Base-by-base conservation (phyloP, 768 basidiomycete species). In the Thelephora ganbajun region DNA sequence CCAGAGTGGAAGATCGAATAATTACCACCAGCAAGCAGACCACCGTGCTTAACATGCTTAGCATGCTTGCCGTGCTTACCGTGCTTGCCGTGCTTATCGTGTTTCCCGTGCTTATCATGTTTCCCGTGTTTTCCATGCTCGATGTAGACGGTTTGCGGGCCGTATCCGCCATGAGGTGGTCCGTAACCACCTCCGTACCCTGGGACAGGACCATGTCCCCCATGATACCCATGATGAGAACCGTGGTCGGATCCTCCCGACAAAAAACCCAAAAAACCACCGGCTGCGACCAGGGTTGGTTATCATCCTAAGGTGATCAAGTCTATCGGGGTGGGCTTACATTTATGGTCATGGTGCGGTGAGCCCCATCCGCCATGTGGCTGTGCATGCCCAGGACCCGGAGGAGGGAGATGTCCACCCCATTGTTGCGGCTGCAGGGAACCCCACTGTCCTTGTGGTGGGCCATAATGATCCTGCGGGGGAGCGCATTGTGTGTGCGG, bases 21-120 rank as follows among this genome's bases (percentile, higher is more conserved):
- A 7, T 13, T 43, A 43, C 43, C 35, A 46, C 30, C 45, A 12
- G 13, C 13, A 12, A 30, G 42, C 18, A 30, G 6, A 16, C 39
- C 39, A n/a, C n/a, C n/a, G n/a, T n/a, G n/a, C n/a, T n/a, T n/a
- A n/a, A n/a, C n/a, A n/a, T n/a, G n/a, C n/a, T n/a, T n/a, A n/a
- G n/a, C n/a, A n/a, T n/a, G 74, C 60, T 71, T 68, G 6, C 64
- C 68, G 35, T 58, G 65, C 65, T 41, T 6, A 9, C 14, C 9
- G 9, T 41, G 18, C 14, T 41, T 6, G 39, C 18, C 22, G 18
- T n/a, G n/a, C n/a, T n/a, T n/a, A n/a, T n/a, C n/a, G n/a, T n/a
- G n/a, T n/a, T n/a, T n/a, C n/a, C n/a, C n/a, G n/a, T n/a, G n/a
- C n/a, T n/a, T n/a, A n/a, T n/a, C n/a, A n/a, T n/a, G 74, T 60